phyloP scores from a whole-genome alignment of 495 filamentous ascomycete genomes.

The Lineolata rhizophorae region DNA sequence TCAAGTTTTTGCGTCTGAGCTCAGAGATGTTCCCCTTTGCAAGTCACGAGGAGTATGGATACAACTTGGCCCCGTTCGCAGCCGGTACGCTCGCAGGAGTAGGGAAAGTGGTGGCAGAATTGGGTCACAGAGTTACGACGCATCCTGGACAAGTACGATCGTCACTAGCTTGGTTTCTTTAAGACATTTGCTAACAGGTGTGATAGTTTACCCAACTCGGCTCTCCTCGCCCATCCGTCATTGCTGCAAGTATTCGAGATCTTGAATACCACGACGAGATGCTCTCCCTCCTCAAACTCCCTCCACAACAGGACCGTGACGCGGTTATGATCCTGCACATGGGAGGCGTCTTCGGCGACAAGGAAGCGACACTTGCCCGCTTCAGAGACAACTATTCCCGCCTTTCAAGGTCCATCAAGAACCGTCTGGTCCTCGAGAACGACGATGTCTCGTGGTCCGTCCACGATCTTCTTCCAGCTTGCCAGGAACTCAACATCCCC shows the following conservation, averaged over 20 bases:
- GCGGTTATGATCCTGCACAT: slow-evolving; percentile 92
- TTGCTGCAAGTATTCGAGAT: slow-evolving; percentile 55
- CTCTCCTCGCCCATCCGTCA: slow-evolving; percentile 51
- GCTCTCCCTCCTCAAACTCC: slow-evolving; percentile 54
- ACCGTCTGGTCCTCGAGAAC: slow-evolving; percentile 76
- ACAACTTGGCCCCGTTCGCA: slow-evolving; percentile 72
- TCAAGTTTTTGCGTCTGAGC: slow-evolving; percentile 80
- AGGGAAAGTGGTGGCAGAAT: slow-evolving; percentile 53
- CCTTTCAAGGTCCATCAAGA: slow-evolving; percentile 46
- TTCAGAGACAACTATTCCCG: slow-evolving; percentile 58
- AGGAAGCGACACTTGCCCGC: slow-evolving; percentile 55
- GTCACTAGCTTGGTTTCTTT: neutral
- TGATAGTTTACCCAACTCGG: slow-evolving; percentile 66
- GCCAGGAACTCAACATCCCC: slow-evolving; percentile 83
- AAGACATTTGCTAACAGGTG: neutral
- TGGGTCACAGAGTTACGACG: slow-evolving; percentile 70
- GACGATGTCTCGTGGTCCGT: slow-evolving; percentile 83
- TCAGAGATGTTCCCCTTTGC: slow-evolving; percentile 97
- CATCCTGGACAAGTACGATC: slow-evolving; percentile 57
- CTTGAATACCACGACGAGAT: slow-evolving; percentile 81
- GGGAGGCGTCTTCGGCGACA: slow-evolving; percentile 82
- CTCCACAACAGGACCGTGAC: slow-evolving; percentile 62
- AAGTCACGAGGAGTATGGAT: slow-evolving; percentile 69
- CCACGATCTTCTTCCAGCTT: slow-evolving; percentile 77
- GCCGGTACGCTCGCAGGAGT: slow-evolving; percentile 52